Conservation (phyloP, 345 rosid species). For the Aquilaria malaccensis region DNA sequence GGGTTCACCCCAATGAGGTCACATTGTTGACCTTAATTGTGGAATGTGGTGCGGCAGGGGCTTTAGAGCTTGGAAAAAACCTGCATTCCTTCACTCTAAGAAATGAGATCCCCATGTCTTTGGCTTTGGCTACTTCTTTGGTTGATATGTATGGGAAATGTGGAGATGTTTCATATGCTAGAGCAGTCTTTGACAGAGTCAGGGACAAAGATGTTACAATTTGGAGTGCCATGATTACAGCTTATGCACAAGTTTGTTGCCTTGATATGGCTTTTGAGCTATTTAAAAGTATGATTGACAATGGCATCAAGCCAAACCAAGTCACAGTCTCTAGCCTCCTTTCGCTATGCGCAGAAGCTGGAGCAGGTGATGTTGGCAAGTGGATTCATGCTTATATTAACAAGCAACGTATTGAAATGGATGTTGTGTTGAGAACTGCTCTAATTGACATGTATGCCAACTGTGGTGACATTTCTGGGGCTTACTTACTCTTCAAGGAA, state of each 20-base stretch:
- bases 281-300: conserved; percentile 25
- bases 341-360: conserved; percentile 27
- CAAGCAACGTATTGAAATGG: conserved; percentile 27
- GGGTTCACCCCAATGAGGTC: conserved; percentile 29
- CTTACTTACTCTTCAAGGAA: conserved; percentile 28
- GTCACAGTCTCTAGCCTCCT: conserved; percentile 27
- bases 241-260: conserved; percentile 28
- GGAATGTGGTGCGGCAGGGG: conserved; percentile 32
- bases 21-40: conserved; percentile 31
- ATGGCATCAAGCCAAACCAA: conserved; percentile 24
- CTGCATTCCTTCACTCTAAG: conserved; percentile 35
- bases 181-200: conserved; percentile 25
- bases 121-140: conserved; percentile 28
- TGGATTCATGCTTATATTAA: conserved; percentile 29
- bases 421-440: conserved; percentile 27
- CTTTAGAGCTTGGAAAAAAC: conserved; percentile 27
- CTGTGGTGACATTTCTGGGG: conserved; percentile 32
- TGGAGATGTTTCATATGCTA: conserved; percentile 24
- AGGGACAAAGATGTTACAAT: conserved; percentile 26
- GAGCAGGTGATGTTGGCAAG: conserved; percentile 33
- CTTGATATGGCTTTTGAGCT: conserved; percentile 23
- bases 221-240: conserved; percentile 33
- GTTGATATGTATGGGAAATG: conserved; percentile 51
- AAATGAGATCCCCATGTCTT: conserved; percentile 14
- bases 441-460: conserved; percentile 47